Base-by-base conservation (phyloP, 305 asterid genomes). In the Fraxinus sp. region DNA sequence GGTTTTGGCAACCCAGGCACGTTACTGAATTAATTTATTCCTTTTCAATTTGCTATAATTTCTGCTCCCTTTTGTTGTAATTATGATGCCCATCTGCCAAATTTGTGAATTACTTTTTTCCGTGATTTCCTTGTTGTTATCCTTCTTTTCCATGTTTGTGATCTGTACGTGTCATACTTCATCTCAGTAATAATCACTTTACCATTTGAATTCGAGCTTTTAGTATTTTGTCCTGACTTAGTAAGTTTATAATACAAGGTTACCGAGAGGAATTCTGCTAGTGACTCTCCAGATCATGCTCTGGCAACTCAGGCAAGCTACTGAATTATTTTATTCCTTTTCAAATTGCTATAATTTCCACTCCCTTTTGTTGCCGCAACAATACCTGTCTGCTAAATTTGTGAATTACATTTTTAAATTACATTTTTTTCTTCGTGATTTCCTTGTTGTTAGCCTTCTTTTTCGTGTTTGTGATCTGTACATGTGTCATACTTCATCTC, bases 1-100 rank as follows among this genome's bases (percentile, higher is more conserved):
- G 73, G 82, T 30, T 77, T 72, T 68, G 74, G 62, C 22, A 26
- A 78, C 82, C 72, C 74, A 78, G 85, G 85, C 74, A 55, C 16
- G 59, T 66, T 24, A 30, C 74, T 78, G 57, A 39, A 33, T 82
- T 7, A 66, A 24, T 76, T 24, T 66, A 26, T 26, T 66, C 36
- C 18, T 26, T 66, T 66, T 11, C 74, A 26, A 10, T 22, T 26
- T 26, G 16, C 36, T 64, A 64, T 4, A 22, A 26, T 66, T 66
- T 66, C 35, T 66, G 7, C 30, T 3, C 8, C 74, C n/a, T 66
- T 66, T 66, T 66, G 35, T 66, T 66, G 35, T 59, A 66, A 32
- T 14, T 26, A 66, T 9, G 36, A 66, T 10, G 18, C 14, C 35
- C 36, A 26, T 66, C 74, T 26, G 36, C n/a, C 18, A 66, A 9